Base-by-base conservation (phyloP, 345 rosid genomes). In the Arabidopsis arenosa region DNA sequence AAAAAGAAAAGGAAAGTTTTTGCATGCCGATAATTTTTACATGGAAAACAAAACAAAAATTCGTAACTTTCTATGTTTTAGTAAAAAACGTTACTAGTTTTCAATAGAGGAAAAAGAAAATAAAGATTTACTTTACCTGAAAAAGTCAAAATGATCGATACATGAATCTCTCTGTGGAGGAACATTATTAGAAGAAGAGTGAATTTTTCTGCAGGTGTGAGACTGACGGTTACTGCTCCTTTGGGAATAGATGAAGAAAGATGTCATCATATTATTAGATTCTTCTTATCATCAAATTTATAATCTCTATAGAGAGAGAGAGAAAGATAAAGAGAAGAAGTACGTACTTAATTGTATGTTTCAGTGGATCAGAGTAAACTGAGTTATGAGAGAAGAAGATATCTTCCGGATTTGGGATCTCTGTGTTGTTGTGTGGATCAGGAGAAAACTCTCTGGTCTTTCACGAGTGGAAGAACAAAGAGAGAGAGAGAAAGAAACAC, bases 341-440 rank as follows among this genome's bases (percentile, higher is more conserved):
- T 39, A 77, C 63, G 67, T 77, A 72, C 76, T 48, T 71, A 35
- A 7, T 11, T 30, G 9, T 23, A 48, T 52, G 48, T 4, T n/a
- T 32, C 58, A 62, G 35, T 44, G 23, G 66, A 70, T 70, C 73
- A 55, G 66, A 43, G 77, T 35, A 53, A 45, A 18, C 44, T 43
- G 67, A 63, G 53, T 23, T 33, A 41, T 41, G 53, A 62, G 2
- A 28, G 32, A 28, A 28, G 32, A 41, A 57, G 57, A 63, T 64
- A 8, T 21, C 68, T 58, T 57, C 76, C 62, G 39, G 80, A 77
- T 77, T 71, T 77, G 73, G 66, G 73, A 57, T 71, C 75, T 70
- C 59, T 70, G 49, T 26, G 28, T 59, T 45, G 9, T 23, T 74
- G 30, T 75, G 54, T 51, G 69, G 41, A 69, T 68, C 57, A 76